phyloP scores from a whole-genome alignment of 2,329 filamentous ascomycete species.

The Ophiostoma piceae region DNA sequence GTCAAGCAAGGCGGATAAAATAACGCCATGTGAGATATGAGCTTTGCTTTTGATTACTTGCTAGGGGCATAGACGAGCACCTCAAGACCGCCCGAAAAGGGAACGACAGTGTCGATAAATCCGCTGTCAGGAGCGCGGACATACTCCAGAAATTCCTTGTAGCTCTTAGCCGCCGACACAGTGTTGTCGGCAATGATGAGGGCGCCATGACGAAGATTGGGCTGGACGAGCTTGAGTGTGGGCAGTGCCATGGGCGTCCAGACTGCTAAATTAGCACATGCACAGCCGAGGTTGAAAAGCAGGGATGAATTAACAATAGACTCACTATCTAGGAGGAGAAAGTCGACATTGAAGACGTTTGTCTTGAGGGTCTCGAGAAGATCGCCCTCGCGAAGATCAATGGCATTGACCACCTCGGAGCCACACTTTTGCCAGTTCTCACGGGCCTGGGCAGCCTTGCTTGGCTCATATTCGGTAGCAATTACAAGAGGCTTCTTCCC shows the following conservation, averaged over 20 bases:
- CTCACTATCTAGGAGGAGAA: neutral
- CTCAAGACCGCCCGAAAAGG: neutral
- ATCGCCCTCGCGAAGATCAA: neutral
- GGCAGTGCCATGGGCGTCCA: neutral
- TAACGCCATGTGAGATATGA: too few species aligned
- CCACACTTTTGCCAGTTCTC: slow-evolving; percentile 51
- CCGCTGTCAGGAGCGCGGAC: neutral
- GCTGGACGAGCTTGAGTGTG: slow-evolving; percentile 1
- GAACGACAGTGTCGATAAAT: neutral
- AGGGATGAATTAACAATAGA: neutral
- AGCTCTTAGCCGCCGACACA: neutral
- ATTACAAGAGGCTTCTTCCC: slow-evolving; percentile 40
- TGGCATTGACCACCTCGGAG: slow-evolving; percentile 28
- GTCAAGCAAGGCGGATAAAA: too few species aligned
- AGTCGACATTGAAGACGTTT: neutral
- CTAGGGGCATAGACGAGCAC: neutral
- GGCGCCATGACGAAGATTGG: neutral
- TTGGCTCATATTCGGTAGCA: slow-evolving; percentile 54
- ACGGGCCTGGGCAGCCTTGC: slow-evolving; percentile 49
- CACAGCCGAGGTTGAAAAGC: neutral
- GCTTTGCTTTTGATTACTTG: neutral
- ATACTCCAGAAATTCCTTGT: neutral
- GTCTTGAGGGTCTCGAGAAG: neutral
- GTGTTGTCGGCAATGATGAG: neutral
- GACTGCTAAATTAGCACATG: neutral